Base-by-base conservation (phyloP, 2,329 filamentous ascomycete genomes). In the Aspergillus sclerotialis region DNA sequence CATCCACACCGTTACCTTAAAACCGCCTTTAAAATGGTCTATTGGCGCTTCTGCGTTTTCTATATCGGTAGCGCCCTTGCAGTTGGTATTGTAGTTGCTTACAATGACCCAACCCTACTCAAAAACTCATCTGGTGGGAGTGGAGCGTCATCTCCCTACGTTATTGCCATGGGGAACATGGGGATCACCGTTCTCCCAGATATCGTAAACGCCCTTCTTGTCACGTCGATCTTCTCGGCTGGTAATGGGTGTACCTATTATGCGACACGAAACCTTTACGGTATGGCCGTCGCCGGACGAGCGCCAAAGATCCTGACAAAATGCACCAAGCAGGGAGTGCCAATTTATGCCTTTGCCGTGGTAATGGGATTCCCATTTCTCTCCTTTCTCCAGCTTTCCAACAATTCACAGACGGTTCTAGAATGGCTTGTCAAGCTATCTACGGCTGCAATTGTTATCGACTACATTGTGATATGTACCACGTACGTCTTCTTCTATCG, bases 11-110 rank as follows among this genome's bases (percentile, higher is more conserved):
- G 64, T 9, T 74, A 80, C 23, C 78, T 90, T 61, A 83, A 83
- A 1, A 75, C 73, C 14, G 84, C 84, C 1, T 87, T 80, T 58
- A 84, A 85, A 39, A 77, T 80, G 32, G 80, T 87, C 1, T 86
- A 86, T 55, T 83, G 81, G 57, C 80, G 84, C n/a, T 68, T 90
- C 28, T 78, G 80, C 0, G 63, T 76, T 10, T 89, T 89, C 59
- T 88, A 87, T 60, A 73, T 85, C 24, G 71, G 84, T 2, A 82
- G 82, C 1, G 77, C 82, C 0, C 68, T 90, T 4, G 75, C 72
- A 11, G 78, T 85, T 3, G 81, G 82, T 5, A 78, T 86, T 33
- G 56, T 85, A 16, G 73, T 86, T 29, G 69, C 85, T 3, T 81
- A 80, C 51, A 70, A 82, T 35, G 75, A 87, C 46, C 52, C 63